These are phyloP conservation scores for Nitzschia sp. DNA, from an alignment of 108 stramenopile species.

Conservation along the genomic window DNA sequence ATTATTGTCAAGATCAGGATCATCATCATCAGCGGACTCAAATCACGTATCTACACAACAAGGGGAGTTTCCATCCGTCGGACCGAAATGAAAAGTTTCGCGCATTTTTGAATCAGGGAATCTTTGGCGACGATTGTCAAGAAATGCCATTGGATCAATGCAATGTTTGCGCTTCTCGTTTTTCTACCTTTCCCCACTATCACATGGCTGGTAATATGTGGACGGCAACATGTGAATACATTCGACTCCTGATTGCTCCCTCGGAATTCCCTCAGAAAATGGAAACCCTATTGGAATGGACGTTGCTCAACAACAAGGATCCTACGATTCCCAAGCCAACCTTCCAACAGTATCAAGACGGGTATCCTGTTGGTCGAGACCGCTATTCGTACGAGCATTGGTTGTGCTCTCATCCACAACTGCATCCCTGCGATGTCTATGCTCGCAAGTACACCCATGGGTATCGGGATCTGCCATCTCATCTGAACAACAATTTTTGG, in stretches of 20 bases:
- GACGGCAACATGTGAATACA: slow-evolving; percentile 40
- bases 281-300: slow-evolving; percentile 11
- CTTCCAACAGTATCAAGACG: not conserved
- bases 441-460: slow-evolving; percentile 4
- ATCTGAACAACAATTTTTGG: not conserved
- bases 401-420: slow-evolving; percentile 28
- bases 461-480: slow-evolving; percentile 10
- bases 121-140: slow-evolving; percentile 37
- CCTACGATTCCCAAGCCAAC: not conserved
- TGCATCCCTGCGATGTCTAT: slow-evolving; percentile 44
- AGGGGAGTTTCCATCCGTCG: slow-evolving; percentile 37
- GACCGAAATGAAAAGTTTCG: slow-evolving; percentile 20
- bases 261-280: slow-evolving; percentile 12
- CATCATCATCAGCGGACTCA: not conserved
- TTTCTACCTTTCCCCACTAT: slow-evolving; percentile 41
- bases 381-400: slow-evolving; percentile 46
- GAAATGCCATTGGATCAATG: slow-evolving; percentile 17
- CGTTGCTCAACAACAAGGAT: not conserved
- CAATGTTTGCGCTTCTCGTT: slow-evolving; percentile 41
- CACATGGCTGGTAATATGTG: slow-evolving; percentile 56
- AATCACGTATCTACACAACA: slow-evolving; percentile 43
- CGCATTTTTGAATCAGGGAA: slow-evolving; percentile 24
- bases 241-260: slow-evolving; percentile 30
- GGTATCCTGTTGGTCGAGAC: slow-evolving; percentile 11
- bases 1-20: slow-evolving; percentile 24